Percentiles rank a stretch among this genome's conserved stretches.
Evolutionary conservation across 75 land plant species (phyloP).

Genomic region (Cryptomeria japonica): DNA sequence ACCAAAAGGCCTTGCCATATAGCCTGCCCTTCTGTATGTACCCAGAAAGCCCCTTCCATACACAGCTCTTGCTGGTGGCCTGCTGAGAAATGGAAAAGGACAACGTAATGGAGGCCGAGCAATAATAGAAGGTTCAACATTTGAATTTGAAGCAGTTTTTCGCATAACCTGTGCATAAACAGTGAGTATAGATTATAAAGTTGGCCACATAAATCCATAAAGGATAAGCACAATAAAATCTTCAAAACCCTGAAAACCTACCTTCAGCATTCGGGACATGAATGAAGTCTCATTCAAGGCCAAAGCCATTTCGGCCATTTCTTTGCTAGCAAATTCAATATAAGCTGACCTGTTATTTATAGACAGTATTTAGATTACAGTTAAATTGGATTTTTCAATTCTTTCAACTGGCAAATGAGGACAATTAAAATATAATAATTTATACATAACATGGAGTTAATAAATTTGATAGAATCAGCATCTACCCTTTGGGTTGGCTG

Average conservation of each 20-base stretch:
- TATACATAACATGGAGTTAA: conserved; percentile 5
- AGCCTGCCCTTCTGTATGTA: conserved; percentile 36
- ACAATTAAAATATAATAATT: background rate
- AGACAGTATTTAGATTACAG: background rate
- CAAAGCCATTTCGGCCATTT: conserved; percentile 74
- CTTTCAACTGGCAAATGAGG: background rate
- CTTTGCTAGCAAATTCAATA: conserved; percentile 82
- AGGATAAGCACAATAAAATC: background rate
- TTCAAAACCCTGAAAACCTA: conserved; percentile 11
- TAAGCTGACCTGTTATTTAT: conserved; percentile 75
- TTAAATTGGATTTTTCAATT: background rate
- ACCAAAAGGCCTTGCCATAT: conserved; percentile 25
- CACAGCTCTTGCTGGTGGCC: conserved; percentile 31
- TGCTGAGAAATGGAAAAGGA: conserved; percentile 34
- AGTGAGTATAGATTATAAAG: background rate
- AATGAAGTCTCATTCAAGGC: conserved; percentile 78
- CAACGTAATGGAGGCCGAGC: conserved; percentile 32
- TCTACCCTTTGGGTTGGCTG: conserved; percentile 88
- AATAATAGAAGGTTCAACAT: conserved; percentile 25
- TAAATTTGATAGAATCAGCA: background rate
- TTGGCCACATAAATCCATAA: background rate
- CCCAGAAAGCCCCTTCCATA: conserved; percentile 40
- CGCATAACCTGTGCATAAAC: conserved; percentile 43
- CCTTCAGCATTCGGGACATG: conserved; percentile 90
- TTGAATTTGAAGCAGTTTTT: conserved; percentile 30